Evolutionary conservation across 352 stramenopile species (phyloP).

Genomic region (Globisporangium emineosum): DNA sequence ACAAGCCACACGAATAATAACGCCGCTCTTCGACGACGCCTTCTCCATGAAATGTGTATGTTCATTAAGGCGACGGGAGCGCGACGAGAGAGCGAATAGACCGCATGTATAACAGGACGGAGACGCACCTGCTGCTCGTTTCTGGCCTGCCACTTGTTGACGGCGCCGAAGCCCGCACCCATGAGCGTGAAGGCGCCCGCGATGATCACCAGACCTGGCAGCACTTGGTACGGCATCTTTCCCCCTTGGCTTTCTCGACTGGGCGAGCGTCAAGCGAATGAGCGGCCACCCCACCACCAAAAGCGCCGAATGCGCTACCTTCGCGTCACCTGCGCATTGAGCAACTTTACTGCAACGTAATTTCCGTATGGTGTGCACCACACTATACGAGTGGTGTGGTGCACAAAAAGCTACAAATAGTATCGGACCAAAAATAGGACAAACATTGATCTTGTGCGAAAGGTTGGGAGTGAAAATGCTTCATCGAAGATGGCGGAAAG

Average conservation of each 20-base stretch:
- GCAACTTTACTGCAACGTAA: not conserved
- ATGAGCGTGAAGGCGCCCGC: slow-evolving; percentile 74
- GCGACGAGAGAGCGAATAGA: not conserved
- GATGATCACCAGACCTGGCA: slow-evolving; percentile 79
- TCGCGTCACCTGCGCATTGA: not conserved
- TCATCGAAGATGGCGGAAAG: too few species aligned
- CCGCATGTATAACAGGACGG: not conserved
- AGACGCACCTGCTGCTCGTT: slow-evolving; percentile 62
- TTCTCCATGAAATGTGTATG: not conserved
- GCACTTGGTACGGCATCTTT: slow-evolving; percentile 86
- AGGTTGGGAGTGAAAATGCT: not conserved
- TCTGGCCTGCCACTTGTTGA: slow-evolving; percentile 75
- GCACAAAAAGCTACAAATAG: not conserved
- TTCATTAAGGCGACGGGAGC: not conserved
- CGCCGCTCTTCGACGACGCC: not conserved
- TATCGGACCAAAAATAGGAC: not conserved
- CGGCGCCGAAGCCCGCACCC: slow-evolving; percentile 61
- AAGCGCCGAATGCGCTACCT: slow-evolving; percentile 4
- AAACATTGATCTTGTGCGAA: not conserved
- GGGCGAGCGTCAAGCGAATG: slow-evolving; percentile 3
- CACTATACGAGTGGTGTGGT: not conserved
- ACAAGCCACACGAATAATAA: not conserved
- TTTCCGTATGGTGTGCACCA: not conserved
- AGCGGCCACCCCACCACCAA: slow-evolving; percentile 15
- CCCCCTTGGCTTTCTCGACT: slow-evolving; percentile 7